Percentiles rank a stretch among this genome's conserved stretches.
These are phyloP conservation scores for Sarocladiaceae sp. DNA, from an alignment of 2,329 filamentous ascomycete genomes.

Conservation along the genomic window DNA sequence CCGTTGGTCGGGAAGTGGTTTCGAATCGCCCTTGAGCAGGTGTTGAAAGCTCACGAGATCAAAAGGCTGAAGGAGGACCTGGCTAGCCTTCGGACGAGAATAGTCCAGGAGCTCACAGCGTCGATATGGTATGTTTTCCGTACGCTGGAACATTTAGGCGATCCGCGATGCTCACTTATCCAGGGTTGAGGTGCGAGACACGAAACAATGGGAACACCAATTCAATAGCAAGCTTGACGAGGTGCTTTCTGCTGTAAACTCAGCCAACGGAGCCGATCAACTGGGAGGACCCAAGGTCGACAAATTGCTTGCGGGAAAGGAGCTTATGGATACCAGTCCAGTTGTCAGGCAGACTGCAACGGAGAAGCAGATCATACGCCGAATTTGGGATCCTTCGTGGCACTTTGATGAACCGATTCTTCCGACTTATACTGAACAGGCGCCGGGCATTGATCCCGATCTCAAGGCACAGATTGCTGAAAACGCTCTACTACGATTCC, in stretches of 20 bases:
- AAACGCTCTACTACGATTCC: not conserved
- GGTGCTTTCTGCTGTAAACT: not conserved
- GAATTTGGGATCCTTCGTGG: not conserved
- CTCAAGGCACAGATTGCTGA: not conserved
- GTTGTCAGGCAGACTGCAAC: not conserved
- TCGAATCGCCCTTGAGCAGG: not conserved
- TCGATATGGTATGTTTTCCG: not conserved
- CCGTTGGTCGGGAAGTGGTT: not conserved
- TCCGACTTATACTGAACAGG: not conserved
- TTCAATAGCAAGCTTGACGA: not conserved
- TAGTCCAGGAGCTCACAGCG: not conserved
- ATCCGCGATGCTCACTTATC: not conserved
- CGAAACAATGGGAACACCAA: not conserved
- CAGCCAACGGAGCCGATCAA: not conserved
- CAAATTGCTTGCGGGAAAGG: too few relatives aligned
- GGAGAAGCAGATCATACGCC: not conserved
- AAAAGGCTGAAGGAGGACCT: not conserved
- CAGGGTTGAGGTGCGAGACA: not conserved
- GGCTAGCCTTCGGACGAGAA: not conserved
- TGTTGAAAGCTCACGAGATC: not conserved
- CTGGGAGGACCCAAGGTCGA: not conserved
- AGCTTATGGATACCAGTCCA: not conserved
- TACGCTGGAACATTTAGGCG: not conserved
- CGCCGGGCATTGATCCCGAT: not conserved
- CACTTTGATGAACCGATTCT: too few relatives aligned